Percentiles rank a stretch among this genome's conserved stretches.
Evolutionary conservation across 2,329 filamentous ascomycete genomes (phyloP).

Genomic region (Fusarium protoensiforme): DNA sequence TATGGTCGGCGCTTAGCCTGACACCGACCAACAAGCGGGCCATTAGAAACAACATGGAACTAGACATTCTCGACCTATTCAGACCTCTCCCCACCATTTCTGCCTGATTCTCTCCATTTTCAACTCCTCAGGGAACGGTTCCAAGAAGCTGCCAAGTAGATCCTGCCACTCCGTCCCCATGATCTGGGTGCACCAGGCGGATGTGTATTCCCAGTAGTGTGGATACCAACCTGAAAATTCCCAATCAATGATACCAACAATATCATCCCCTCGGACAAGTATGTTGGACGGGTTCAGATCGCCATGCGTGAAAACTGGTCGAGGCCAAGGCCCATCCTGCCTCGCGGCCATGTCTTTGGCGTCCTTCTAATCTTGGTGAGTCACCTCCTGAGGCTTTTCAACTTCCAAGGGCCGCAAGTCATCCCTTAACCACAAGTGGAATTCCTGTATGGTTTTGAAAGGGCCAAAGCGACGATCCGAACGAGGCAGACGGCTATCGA

Average conservation of each 20-base stretch:
- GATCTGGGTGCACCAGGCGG: constrained; percentile 29
- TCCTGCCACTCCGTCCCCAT: constrained; percentile 1
- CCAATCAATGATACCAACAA: constrained; percentile 58
- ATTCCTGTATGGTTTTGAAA: constrained; percentile 46
- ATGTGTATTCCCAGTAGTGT: constrained; percentile 49
- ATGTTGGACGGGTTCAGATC: constrained; percentile 59
- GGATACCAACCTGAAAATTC: constrained; percentile 49
- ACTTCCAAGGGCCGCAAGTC: constrained; percentile 32
- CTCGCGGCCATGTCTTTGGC: constrained; percentile 47
- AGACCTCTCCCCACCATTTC: constrained; percentile 7
- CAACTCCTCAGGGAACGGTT: constrained; percentile 4
- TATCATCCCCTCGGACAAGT: constrained; percentile 50
- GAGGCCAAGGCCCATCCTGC: constrained; percentile 50
- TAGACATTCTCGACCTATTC: background rate
- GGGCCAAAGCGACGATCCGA: constrained; percentile 42
- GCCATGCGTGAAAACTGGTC: constrained; percentile 58
- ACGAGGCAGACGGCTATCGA: constrained; percentile 40
- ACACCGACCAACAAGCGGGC: too few relatives aligned
- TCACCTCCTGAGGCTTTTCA: constrained; percentile 19
- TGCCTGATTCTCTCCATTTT: constrained; percentile 9
- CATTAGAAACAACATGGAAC: too few relatives aligned
- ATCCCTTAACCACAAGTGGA: constrained; percentile 47
- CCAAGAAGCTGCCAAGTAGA: background rate
- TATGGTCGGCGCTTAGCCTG: too few relatives aligned
- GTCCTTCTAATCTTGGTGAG: constrained; percentile 34